Evolutionary conservation across 176 grass and related monocot genomes (phyloP).

Genomic region (Raddia guianensis): DNA sequence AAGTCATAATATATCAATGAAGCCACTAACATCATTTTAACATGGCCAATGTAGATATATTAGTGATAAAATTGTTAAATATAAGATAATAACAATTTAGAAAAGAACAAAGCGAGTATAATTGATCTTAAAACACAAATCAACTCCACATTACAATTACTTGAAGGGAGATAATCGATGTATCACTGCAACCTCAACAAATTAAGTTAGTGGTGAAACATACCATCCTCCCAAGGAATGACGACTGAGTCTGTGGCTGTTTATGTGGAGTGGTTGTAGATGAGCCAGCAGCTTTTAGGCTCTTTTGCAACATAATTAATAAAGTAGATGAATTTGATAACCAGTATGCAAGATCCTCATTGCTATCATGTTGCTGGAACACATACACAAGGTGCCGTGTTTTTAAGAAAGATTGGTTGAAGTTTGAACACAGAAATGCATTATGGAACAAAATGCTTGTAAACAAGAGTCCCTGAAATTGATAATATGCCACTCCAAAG

Average conservation of each 20-base stretch:
- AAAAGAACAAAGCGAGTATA: neutral
- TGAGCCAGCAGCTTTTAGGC: slow-evolving; percentile 62
- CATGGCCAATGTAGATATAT: neutral
- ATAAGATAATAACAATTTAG: neutral
- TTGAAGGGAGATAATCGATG: slow-evolving; percentile 5
- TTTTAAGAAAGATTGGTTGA: slow-evolving; percentile 21
- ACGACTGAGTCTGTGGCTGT: slow-evolving; percentile 60
- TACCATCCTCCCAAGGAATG: slow-evolving; percentile 82
- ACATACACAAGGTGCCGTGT: slow-evolving; percentile 18
- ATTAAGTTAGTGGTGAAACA: slow-evolving; percentile 10
- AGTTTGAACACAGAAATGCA: slow-evolving; percentile 9
- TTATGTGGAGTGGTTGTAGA: slow-evolving; percentile 50
- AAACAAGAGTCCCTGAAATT: neutral
- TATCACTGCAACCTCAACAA: neutral
- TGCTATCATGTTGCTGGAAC: slow-evolving; percentile 72
- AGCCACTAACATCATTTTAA: slow-evolving; percentile 1
- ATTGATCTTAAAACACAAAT: slow-evolving; percentile 28
- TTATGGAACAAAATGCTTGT: slow-evolving; percentile 2
- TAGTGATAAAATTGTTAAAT: neutral
- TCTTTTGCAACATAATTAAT: slow-evolving; percentile 87
- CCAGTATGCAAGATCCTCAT: slow-evolving; percentile 94
- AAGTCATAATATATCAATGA: slow-evolving; percentile 12
- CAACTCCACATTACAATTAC: slow-evolving; percentile 16
- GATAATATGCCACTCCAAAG: too few species aligned
- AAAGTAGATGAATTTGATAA: slow-evolving; percentile 90